These are phyloP conservation scores for Metschnikowia picachoensis DNA, from an alignment of 805 yeast species.

Conservation along the genomic window DNA sequence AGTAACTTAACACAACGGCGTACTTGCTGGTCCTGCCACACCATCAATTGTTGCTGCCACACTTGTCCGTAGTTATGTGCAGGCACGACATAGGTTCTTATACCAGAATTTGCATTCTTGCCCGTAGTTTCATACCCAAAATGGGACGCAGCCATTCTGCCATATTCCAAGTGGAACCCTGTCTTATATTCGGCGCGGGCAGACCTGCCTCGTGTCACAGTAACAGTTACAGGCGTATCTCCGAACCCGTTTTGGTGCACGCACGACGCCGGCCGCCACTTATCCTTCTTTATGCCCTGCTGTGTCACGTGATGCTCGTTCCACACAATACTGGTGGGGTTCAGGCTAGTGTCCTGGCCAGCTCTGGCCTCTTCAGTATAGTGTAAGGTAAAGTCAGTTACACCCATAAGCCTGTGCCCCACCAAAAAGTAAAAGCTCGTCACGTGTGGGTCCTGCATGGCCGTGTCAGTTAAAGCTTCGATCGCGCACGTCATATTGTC, in stretches of 20 bases:
- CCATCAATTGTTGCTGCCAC: slow-evolving; percentile 9
- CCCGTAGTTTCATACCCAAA: background rate
- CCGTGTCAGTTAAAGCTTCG: background rate
- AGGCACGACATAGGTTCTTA: background rate
- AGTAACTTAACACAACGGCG: background rate
- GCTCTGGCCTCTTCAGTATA: no score
- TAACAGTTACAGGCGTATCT: background rate
- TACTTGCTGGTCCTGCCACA: slow-evolving; percentile 7
- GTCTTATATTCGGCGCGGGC: background rate
- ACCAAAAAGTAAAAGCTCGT: background rate
- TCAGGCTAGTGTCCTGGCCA: no score
- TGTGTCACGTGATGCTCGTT: background rate
- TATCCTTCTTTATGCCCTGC: background rate
- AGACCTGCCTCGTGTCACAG: background rate
- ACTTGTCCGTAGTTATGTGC: slow-evolving; percentile 5
- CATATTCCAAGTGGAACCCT: slow-evolving; percentile 1
- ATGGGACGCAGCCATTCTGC: background rate
- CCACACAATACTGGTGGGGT: background rate
- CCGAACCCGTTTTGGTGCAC: background rate
- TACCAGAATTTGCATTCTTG: background rate
- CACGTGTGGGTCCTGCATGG: no score
- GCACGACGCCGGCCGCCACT: slow-evolving; percentile 2
- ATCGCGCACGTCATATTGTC: background rate
- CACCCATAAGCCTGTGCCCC: background rate
- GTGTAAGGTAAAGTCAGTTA: background rate